Percentiles rank a stretch among this genome's conserved stretches.
phyloP scores from a whole-genome alignment of 2,329 filamentous ascomycete species.

The Phialemoniopsis sp. region DNA sequence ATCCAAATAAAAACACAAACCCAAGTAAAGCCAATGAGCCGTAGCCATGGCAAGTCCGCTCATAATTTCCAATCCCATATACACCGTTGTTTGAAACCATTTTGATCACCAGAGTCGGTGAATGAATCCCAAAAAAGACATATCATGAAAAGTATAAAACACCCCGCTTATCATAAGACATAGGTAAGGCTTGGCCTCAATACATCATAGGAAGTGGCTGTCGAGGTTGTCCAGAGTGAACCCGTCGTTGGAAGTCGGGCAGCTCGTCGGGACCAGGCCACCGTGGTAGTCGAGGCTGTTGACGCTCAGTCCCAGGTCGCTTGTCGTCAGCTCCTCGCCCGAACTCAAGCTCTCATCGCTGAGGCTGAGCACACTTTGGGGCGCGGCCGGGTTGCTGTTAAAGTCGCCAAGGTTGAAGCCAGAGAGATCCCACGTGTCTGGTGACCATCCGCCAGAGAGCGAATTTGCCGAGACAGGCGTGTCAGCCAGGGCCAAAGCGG shows the following conservation, averaged over 20 bases:
- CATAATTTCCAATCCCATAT: background rate
- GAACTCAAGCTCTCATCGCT: conserved; percentile 57
- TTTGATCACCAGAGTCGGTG: too few relatives aligned
- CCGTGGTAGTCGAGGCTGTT: conserved; percentile 30
- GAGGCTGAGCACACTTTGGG: conserved; percentile 51
- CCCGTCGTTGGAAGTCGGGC: conserved; percentile 10
- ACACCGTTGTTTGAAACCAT: background rate
- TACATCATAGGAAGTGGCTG: conserved; percentile 26
- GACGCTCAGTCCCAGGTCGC: conserved; percentile 39
- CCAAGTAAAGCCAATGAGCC: too few relatives aligned
- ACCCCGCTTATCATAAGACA: background rate
- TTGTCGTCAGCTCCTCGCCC: conserved; percentile 43
- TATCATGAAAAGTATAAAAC: background rate
- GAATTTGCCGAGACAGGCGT: conserved; percentile 34
- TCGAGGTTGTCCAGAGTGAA: conserved; percentile 38
- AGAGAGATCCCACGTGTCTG: conserved; percentile 52
- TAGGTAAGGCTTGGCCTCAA: background rate
- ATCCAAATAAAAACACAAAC: too few relatives aligned
- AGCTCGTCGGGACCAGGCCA: conserved; percentile 15
- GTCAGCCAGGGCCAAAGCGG: conserved; percentile 41
- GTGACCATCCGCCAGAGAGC: conserved; percentile 42
- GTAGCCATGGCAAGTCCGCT: too few relatives aligned
- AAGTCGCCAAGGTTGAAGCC: conserved; percentile 48
- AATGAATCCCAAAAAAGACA: background rate
- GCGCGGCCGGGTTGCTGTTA: conserved; percentile 29